Percentiles rank a stretch among this genome's conserved stretches.
Conservation (phyloP, 1,139 yeast species). For the Lodderomyces theae region DNA sequence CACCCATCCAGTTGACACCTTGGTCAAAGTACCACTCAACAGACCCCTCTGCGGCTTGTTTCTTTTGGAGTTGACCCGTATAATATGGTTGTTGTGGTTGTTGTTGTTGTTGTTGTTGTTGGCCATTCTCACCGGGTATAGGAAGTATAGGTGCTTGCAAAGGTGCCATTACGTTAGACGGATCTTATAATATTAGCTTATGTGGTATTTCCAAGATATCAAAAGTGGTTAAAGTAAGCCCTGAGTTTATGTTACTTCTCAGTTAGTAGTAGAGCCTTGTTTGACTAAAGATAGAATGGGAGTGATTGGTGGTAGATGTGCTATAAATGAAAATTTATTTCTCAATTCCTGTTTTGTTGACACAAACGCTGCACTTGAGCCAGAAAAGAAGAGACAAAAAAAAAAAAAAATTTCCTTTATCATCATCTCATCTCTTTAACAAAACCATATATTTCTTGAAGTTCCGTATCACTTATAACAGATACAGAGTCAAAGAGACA, state of each 20-base stretch:
- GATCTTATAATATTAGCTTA: too few relatives aligned
- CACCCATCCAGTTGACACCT: conserved; percentile 59
- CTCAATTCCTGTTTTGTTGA: neutral
- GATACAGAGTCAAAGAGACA: too few relatives aligned
- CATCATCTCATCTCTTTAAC: conserved; percentile 3
- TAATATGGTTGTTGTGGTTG: conserved; percentile 24
- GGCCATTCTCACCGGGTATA: conserved; percentile 52
- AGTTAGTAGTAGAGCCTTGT: too few relatives aligned
- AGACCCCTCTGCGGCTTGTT: conserved; percentile 45
- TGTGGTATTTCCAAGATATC: too few relatives aligned
- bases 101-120: conserved; percentile 16
- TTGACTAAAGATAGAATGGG: too few relatives aligned
- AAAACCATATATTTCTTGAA: too few relatives aligned
- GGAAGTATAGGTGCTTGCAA: conserved; percentile 60
- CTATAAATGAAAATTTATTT: neutral
- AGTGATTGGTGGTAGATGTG: neutral
- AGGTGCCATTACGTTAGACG: conserved; percentile 15
- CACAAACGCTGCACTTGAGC: conserved; percentile 3
- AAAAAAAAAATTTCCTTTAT: neutral
- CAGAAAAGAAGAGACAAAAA: too few relatives aligned
- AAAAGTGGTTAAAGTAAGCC: too few relatives aligned
- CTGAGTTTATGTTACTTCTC: neutral
- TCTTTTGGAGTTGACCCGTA: conserved; percentile 44
- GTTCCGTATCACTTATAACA: too few relatives aligned
- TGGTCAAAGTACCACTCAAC: conserved; percentile 70